These are phyloP conservation scores for Calocybe cyanea DNA, from an alignment of 768 basidiomycete species.

Conservation along the genomic window DNA sequence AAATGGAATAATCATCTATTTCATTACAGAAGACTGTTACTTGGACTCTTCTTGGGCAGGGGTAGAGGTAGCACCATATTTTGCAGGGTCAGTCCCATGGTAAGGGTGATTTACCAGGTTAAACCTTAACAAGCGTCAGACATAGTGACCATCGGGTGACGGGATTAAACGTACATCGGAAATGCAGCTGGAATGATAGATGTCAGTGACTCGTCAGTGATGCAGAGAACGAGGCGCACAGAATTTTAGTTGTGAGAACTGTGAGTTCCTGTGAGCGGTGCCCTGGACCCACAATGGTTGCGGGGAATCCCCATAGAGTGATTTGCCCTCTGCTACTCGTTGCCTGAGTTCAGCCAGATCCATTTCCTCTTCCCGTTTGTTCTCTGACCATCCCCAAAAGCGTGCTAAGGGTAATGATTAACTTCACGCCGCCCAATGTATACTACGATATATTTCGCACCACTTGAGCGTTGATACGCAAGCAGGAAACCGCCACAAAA, in stretches of 20 bases:
- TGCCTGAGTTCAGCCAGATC: slow-evolving; percentile 79
- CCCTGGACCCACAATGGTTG: slow-evolving; percentile 85
- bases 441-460: slow-evolving; percentile 50
- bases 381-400: slow-evolving; percentile 96
- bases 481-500: slow-evolving; percentile 89
- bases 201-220: slow-evolving; percentile 10
- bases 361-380: slow-evolving; percentile 72
- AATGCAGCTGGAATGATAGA: slow-evolving; percentile 47
- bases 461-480: slow-evolving; percentile 86
- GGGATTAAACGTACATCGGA: slow-evolving; percentile 75
- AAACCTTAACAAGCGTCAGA: slow-evolving; percentile 52
- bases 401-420: slow-evolving; percentile 47
- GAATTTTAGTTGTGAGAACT: slow-evolving; percentile 92
- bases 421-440: too few relatives aligned
- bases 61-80: slow-evolving; percentile 49
- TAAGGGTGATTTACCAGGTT: slow-evolving; percentile 90
- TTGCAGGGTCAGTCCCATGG: slow-evolving; percentile 82
- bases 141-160: not conserved
- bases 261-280: slow-evolving; percentile 84
- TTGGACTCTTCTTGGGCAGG: not conserved
- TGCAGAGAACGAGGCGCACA: slow-evolving; percentile 43
- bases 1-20: too few relatives aligned
- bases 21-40: not conserved
- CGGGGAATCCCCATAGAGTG: slow-evolving; percentile 80
- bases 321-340: slow-evolving; percentile 71